A percentile compares a stretch with the other conserved stretches of the same genome.
These are phyloP conservation scores for Amanita molliuscula DNA, from an alignment of 768 basidiomycete species.

Conservation along the genomic window DNA sequence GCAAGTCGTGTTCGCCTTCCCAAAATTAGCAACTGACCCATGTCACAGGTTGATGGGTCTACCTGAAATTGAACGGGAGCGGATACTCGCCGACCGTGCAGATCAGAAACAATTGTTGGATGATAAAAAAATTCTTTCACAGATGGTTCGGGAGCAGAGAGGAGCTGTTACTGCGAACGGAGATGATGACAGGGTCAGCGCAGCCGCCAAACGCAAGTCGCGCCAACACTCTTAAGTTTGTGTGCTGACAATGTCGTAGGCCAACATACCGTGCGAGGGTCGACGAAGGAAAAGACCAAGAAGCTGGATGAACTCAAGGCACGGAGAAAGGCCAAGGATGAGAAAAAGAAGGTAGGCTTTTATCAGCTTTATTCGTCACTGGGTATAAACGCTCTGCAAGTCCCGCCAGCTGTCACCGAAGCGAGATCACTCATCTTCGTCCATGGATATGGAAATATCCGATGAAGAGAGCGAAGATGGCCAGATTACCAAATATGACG, in stretches of 20 bases:
- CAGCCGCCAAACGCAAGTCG: conserved; percentile 67
- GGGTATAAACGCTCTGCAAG: conserved; percentile 20
- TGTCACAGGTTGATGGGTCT: conserved; percentile 56
- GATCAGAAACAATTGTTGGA: conserved; percentile 73
- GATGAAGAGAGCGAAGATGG: conserved; percentile 81
- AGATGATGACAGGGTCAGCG: conserved; percentile 51
- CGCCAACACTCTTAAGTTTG: neutral
- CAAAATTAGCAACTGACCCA: conserved; percentile 9
- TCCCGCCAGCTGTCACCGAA: conserved; percentile 45
- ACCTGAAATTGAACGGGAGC: conserved; percentile 86
- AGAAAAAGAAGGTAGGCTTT: conserved; percentile 65
- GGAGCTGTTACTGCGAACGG: conserved; percentile 22
- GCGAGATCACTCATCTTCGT: conserved; percentile 66
- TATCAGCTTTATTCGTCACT: neutral
- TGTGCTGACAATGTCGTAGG: conserved; percentile 29
- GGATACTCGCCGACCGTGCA: conserved; percentile 66
- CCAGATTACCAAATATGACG: conserved; percentile 62
- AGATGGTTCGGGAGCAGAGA: conserved; percentile 62
- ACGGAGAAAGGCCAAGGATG: conserved; percentile 79
- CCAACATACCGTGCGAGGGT: conserved; percentile 62
- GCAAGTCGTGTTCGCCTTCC: conserved; percentile 36
- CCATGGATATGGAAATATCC: conserved; percentile 82
- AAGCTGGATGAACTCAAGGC: conserved; percentile 83
- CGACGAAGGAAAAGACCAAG: conserved; percentile 69
- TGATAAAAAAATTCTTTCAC: conserved; percentile 61